phyloP scores from a whole-genome alignment of 768 basidiomycete species.

The Naganishia onofrii region DNA sequence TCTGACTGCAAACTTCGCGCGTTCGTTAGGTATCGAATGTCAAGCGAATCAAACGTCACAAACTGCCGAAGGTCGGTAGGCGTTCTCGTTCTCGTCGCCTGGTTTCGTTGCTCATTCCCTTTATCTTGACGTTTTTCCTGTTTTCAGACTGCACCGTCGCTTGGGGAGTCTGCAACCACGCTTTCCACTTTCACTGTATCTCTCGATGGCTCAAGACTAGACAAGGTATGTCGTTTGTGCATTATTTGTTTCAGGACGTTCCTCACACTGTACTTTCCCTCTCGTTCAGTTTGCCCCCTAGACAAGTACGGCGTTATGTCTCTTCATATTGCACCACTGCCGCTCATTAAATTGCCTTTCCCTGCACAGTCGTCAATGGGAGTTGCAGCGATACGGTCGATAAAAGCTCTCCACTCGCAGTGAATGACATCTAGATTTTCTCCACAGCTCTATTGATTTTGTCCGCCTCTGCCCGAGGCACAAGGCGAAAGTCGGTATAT shows the following conservation, averaged over 20 bases:
- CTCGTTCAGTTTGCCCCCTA: conserved; percentile 52
- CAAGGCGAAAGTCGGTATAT: background rate
- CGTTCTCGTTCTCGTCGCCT: conserved; percentile 56
- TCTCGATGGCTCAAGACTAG: conserved; percentile 95
- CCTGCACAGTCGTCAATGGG: conserved; percentile 50
- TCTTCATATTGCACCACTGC: background rate
- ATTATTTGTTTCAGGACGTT: background rate
- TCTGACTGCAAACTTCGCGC: background rate
- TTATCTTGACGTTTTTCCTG: background rate
- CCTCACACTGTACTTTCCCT: background rate
- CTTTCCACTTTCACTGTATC: conserved; percentile 99
- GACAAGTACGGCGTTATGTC: conserved; percentile 47
- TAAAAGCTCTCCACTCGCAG: conserved; percentile 23
- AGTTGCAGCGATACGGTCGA: conserved; percentile 52
- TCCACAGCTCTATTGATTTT: background rate
- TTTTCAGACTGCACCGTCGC: conserved; percentile 66
- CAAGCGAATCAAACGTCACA: conserved; percentile 94
- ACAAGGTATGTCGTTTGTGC: conserved; percentile 47
- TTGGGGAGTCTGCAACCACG: conserved; percentile 99
- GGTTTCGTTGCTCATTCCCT: too few species aligned
- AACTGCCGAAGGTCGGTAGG: conserved; percentile 24
- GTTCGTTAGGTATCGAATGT: conserved; percentile 95
- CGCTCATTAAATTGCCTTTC: background rate
- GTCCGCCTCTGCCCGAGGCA: background rate
- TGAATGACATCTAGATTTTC: background rate